Base-by-base conservation (phyloP, 2,329 filamentous ascomycete species). In the Colletotrichum agaves region DNA sequence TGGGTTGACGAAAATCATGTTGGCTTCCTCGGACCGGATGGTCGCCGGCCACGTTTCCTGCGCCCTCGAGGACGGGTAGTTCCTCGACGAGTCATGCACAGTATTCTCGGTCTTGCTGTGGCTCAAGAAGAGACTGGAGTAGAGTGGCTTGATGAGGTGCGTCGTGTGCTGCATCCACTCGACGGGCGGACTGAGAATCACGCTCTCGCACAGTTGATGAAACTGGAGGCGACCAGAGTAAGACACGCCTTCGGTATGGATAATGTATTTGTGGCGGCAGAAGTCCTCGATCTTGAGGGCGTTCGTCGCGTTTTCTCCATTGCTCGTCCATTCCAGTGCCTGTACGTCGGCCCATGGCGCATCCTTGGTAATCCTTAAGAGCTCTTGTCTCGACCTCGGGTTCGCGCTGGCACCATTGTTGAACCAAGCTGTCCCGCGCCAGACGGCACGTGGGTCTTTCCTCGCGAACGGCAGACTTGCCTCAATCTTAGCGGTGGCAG, bases 211-310 rank as follows among this genome's bases (percentile, higher is more conserved):
- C 55, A 85, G 80, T 74, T 83, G 83, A 73, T 85, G 80, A 72
- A 82, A 85, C 67, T 82, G 82, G 64, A 87, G 81, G 12, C 84
- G 80, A 1, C 84, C 84, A 61, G 79, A 83, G 75, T 87, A 87
- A 4, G 83, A 81, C n/a, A 87, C 77, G 5, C 84, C 84, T 75
- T 87, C 84, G 6, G 84, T 86, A 73, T 86, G 81, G 27, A 86
- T 74, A 46, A 87, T 76, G 73, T 86, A 86, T 61, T 80, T 81
- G 74, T 84, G 83, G 61, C 75, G 75, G 74, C 85, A 87, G 69
- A 87, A 87, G 52, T 83, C 83, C 69, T 84, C 79, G 70, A 87
- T 83, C 8, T 71, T 68, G 10, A 87, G 71, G 8, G 80, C 79
- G 75, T 87, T 87, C 67, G 61, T 75, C 13, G 78, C 78, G 63